Percentiles rank a stretch among this genome's conserved stretches.
Evolutionary conservation across 331 rosid genomes (phyloP).

Genomic region (Malus hybrid): DNA sequence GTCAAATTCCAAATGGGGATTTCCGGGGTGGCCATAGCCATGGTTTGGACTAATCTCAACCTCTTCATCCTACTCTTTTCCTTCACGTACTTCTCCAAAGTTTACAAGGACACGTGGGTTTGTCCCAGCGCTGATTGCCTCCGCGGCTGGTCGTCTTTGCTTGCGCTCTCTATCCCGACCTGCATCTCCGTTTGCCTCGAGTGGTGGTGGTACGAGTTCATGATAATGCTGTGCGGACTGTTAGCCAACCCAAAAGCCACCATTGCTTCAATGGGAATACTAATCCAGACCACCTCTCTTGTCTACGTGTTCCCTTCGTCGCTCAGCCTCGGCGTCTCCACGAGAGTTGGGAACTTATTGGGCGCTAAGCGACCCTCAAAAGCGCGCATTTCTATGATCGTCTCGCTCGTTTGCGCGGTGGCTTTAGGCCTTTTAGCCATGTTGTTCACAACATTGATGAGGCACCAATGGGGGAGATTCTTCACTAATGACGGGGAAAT

Average conservation of each 20-base stretch:
- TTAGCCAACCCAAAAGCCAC: conserved; percentile 73
- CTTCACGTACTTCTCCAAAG: conserved; percentile 62
- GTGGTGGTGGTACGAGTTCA: conserved; percentile 99
- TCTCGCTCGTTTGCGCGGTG: conserved; percentile 43
- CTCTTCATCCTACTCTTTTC: conserved; percentile 50
- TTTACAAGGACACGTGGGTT: conserved; percentile 82
- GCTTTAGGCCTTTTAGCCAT: conserved; percentile 61
- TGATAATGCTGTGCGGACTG: conserved; percentile 84
- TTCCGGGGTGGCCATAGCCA: conserved; percentile 80
- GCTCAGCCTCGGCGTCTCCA: conserved; percentile 78
- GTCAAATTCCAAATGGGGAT: conserved; percentile 64
- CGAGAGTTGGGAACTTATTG: conserved; percentile 66
- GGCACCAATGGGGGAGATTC: conserved; percentile 68
- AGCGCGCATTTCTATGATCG: conserved; percentile 74
- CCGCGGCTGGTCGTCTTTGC: conserved; percentile 66
- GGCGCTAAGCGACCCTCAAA: conserved; percentile 74
- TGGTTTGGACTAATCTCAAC: conserved; percentile 68
- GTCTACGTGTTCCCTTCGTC: conserved; percentile 90
- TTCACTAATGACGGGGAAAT: conserved; percentile 61
- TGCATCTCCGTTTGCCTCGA: conserved; percentile 91
- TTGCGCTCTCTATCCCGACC: conserved; percentile 67
- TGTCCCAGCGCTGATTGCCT: conserved; percentile 59
- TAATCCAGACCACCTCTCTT: conserved; percentile 77
- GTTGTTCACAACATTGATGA: conserved; percentile 55
- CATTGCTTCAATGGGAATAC: conserved; percentile 85